Percentiles rank a stretch among this genome's conserved stretches.
These are phyloP conservation scores for Ceratorhiza oryzae-sativae DNA, from an alignment of 1,284 basidiomycete genomes.

Conservation along the genomic window DNA sequence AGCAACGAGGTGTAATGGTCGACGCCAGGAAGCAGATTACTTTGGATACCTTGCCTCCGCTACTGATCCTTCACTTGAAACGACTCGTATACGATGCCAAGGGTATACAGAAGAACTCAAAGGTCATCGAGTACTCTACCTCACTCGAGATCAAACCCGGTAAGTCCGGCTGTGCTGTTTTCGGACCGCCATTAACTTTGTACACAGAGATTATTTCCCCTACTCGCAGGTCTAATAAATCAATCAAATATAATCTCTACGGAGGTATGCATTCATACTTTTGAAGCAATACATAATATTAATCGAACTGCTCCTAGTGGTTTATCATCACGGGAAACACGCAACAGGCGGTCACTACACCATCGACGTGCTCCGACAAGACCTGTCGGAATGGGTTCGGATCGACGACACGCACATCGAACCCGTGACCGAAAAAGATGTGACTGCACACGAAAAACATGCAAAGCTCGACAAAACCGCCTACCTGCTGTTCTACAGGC, in stretches of 20 bases:
- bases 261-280: constrained; percentile 67
- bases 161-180: constrained; percentile 51
- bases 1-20: constrained; percentile 64
- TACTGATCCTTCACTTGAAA: constrained; percentile 92
- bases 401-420: constrained; percentile 93
- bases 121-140: constrained; percentile 80
- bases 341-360: constrained; percentile 97
- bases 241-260: constrained; percentile 82
- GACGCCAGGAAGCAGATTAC: constrained; percentile 90
- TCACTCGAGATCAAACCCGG: constrained; percentile 78
- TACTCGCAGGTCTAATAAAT: constrained; percentile 57
- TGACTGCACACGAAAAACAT: constrained; percentile 52
- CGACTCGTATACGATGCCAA: constrained; percentile 86
- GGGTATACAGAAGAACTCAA: constrained; percentile 85
- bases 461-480: constrained; percentile 69
- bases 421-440: constrained; percentile 63
- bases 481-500: constrained; percentile 87
- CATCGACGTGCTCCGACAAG: constrained; percentile 85
- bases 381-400: constrained; percentile 82
- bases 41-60: constrained; percentile 84
- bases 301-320: constrained; percentile 56
- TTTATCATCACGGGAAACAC: constrained; percentile 93
- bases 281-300: neutral
- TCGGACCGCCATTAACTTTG: constrained; percentile 43
- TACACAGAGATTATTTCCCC: constrained; percentile 70